Evolutionary conservation across 2,329 filamentous ascomycete genomes (phyloP).

Genomic region (Pezicula neosporulosa): DNA sequence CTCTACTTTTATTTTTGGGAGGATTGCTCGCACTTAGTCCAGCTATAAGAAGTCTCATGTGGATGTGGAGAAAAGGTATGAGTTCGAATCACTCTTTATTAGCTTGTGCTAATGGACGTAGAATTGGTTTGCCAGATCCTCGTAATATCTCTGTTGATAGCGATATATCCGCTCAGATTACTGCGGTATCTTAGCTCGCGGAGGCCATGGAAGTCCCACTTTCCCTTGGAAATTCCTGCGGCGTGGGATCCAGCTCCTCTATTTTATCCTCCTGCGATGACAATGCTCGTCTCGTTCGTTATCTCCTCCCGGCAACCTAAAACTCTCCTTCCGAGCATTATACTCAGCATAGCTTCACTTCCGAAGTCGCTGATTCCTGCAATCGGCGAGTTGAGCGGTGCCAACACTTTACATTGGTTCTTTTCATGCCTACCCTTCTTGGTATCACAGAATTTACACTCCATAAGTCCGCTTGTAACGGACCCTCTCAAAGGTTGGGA

Average conservation of each 20-base stretch:
- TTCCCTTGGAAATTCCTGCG: slow-evolving; percentile 54
- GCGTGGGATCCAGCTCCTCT: slow-evolving; percentile 89
- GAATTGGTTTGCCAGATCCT: slow-evolving; percentile 25
- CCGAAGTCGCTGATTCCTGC: slow-evolving; percentile 69
- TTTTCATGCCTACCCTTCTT: slow-evolving; percentile 66
- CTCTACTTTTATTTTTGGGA: slow-evolving; percentile 47
- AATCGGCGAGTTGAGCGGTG: slow-evolving; percentile 49
- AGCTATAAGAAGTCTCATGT: slow-evolving; percentile 41
- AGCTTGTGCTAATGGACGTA: slow-evolving; percentile 17
- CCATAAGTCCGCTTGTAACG: not conserved
- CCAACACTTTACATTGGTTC: slow-evolving; percentile 74
- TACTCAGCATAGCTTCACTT: slow-evolving; percentile 76
- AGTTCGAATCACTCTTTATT: not conserved
- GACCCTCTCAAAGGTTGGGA: slow-evolving; percentile 22
- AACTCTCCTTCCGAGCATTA: slow-evolving; percentile 71
- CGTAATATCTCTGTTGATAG: slow-evolving; percentile 36
- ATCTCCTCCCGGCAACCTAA: slow-evolving; percentile 59
- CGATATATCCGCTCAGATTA: slow-evolving; percentile 59
- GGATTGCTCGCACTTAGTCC: slow-evolving; percentile 40
- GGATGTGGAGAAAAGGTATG: slow-evolving; percentile 47
- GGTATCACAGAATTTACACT: not conserved
- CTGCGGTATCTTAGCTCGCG: slow-evolving; percentile 35
- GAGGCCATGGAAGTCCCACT: slow-evolving; percentile 17
- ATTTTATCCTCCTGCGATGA: slow-evolving; percentile 78
- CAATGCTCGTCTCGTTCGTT: slow-evolving; percentile 73